A percentile compares a stretch with the other conserved stretches of the same genome.
phyloP scores from a whole-genome alignment of 257 asterid genomes.

The Ophiorrhiza pumila region DNA sequence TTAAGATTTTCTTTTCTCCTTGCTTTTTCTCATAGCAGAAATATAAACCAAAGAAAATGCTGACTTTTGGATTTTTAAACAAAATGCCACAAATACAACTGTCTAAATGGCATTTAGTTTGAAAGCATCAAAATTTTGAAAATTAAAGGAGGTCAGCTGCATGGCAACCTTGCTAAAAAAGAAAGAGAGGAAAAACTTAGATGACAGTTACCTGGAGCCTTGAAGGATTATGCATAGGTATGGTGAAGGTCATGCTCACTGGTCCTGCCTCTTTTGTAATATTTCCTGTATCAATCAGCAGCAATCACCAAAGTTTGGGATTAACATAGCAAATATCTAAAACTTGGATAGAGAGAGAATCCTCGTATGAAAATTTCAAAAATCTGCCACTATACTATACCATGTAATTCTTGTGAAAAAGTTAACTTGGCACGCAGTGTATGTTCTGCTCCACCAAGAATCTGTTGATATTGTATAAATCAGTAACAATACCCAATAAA shows the following conservation, averaged over 20 bases:
- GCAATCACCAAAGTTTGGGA: conserved; percentile 9
- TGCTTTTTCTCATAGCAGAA: background rate
- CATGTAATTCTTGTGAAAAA: conserved; percentile 90
- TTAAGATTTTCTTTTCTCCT: background rate
- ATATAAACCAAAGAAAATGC: background rate
- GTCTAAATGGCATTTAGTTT: no score
- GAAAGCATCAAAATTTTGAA: no score
- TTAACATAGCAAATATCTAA: background rate
- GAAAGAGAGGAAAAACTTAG: background rate
- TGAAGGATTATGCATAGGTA: conserved; percentile 97
- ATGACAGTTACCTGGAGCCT: conserved; percentile 74
- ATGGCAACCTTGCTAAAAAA: background rate
- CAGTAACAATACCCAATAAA: conserved; percentile 26
- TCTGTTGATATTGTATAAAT: conserved; percentile 42
- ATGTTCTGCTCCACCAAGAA: conserved; percentile 91
- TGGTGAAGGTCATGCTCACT: conserved; percentile 94
- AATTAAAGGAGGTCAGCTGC: no score
- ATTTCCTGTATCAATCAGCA: conserved; percentile 55
- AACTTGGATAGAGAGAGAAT: background rate
- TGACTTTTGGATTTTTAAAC: background rate
- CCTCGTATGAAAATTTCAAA: conserved; percentile 12
- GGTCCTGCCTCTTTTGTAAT: conserved; percentile 99
- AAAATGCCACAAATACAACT: no score
- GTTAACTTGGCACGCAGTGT: conserved; percentile 91
- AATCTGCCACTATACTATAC: conserved; percentile 36